Evolutionary conservation across 108 stramenopile species (phyloP).

Genomic region (Chaetoceros muelleri): DNA sequence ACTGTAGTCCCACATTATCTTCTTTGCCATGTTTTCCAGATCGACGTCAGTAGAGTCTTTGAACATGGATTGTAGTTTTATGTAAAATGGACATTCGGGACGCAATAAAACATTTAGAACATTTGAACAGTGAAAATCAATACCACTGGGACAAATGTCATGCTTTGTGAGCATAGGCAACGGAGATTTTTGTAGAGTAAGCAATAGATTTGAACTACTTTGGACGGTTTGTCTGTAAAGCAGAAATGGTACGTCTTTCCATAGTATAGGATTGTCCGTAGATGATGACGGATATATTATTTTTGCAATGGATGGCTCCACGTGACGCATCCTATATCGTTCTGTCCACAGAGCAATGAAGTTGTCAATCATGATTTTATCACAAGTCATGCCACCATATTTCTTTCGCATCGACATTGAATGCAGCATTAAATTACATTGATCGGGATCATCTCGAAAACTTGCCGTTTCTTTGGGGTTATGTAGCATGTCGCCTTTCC

Average conservation of each 20-base stretch:
- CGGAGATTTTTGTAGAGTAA: too few species aligned
- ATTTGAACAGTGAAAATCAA: constrained; percentile 81
- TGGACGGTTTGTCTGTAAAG: constrained; percentile 28
- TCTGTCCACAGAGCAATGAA: constrained; percentile 11
- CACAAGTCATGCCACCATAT: neutral
- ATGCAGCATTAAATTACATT: neutral
- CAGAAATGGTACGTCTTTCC: constrained; percentile 29
- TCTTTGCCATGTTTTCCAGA: constrained; percentile 28
- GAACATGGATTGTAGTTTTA: constrained; percentile 8
- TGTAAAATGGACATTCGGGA: constrained; percentile 9
- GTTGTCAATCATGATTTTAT: neutral
- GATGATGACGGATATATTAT: too few species aligned
- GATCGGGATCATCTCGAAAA: too few species aligned
- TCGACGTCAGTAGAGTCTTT: constrained; percentile 3
- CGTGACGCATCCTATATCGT: too few species aligned
- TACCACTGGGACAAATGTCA: constrained; percentile 49
- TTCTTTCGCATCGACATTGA: neutral
- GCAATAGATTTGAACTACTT: too few species aligned
- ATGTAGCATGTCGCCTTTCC: too few species aligned
- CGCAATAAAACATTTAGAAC: constrained; percentile 39
- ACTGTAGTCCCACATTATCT: constrained; percentile 62
- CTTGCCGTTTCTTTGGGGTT: too few species aligned
- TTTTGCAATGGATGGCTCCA: too few species aligned
- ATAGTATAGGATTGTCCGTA: constrained; percentile 10
- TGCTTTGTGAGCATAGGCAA: constrained; percentile 13